Conservation (phyloP, 768 basidiomycete species). For the Pleurotus cornucopiae region DNA sequence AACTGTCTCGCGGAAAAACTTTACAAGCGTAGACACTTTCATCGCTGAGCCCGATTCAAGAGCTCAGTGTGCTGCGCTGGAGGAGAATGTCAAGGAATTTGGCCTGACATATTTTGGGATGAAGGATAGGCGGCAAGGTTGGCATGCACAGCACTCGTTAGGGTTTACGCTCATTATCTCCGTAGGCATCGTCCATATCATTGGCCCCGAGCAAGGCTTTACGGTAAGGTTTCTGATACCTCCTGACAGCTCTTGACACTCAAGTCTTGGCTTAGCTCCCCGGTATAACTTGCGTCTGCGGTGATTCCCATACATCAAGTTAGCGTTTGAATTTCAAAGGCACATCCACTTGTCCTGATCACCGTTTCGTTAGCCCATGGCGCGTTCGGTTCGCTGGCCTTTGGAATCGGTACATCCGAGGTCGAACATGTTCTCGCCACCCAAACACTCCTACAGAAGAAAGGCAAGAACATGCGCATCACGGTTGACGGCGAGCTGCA, state of each 20-base stretch:
- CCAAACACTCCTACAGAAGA: slow-evolving; percentile 82
- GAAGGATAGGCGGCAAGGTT: slow-evolving; percentile 84
- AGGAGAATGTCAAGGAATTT: slow-evolving; percentile 89
- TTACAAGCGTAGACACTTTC: slow-evolving; percentile 65
- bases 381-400: slow-evolving; percentile 89
- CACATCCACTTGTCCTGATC: slow-evolving; percentile 1
- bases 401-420: slow-evolving; percentile 91
- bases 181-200: slow-evolving; percentile 80
- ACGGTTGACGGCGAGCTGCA: slow-evolving; percentile 77
- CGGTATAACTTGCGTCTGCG: slow-evolving; percentile 82
- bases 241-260: slow-evolving; percentile 3
- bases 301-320: slow-evolving; percentile 94
- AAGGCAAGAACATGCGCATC: slow-evolving; percentile 91
- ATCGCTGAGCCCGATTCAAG: slow-evolving; percentile 84
- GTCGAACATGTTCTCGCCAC: slow-evolving; percentile 94
- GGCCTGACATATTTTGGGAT: slow-evolving; percentile 91
- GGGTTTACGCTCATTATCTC: slow-evolving; percentile 6
- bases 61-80: slow-evolving; percentile 77
- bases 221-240: slow-evolving; percentile 42
- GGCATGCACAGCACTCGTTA: slow-evolving; percentile 1
- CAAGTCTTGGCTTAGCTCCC: slow-evolving; percentile 43
- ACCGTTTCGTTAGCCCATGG: slow-evolving; percentile 63
- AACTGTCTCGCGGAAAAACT: slow-evolving; percentile 71
- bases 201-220: slow-evolving; percentile 93
- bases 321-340: slow-evolving; percentile 18